Conservation (phyloP, 331 rosid genomes). For the Rhamnella rubrinervis region DNA sequence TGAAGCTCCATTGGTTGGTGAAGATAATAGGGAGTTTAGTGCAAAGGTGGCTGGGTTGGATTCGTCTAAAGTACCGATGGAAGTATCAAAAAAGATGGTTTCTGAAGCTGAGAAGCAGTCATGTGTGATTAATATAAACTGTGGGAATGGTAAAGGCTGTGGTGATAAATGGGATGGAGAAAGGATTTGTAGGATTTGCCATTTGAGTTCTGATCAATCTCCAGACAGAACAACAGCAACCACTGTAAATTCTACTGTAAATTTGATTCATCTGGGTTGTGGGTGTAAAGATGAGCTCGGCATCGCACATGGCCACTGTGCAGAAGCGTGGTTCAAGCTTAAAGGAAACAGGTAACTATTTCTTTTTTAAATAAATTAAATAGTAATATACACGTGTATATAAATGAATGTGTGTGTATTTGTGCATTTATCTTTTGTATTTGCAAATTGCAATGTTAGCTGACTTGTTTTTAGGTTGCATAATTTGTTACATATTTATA, state of each 20-base stretch:
- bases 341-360: constrained; percentile 79
- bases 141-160: constrained; percentile 38
- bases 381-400: background rate
- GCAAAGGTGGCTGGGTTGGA: constrained; percentile 39
- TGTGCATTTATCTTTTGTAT: background rate
- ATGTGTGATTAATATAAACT: constrained; percentile 54
- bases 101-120: constrained; percentile 49
- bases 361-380: constrained; percentile 2
- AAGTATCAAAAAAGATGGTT: constrained; percentile 37
- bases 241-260: constrained; percentile 26
- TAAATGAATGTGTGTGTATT: background rate
- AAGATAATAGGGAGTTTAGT: constrained; percentile 33
- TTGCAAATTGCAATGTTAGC: background rate
- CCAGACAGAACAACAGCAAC: constrained; percentile 38
- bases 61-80: constrained; percentile 33
- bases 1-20: constrained; percentile 31
- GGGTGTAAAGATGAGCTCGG: constrained; percentile 91
- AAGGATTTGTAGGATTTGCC: constrained; percentile 90
- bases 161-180: constrained; percentile 58
- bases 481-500: background rate
- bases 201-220: constrained; percentile 56
- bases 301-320: constrained; percentile 79
- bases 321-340: constrained; percentile 92
- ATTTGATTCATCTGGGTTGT: constrained; percentile 85
- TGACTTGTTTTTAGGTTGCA: background rate